These are phyloP conservation scores for Beauveria sp. DNA, from an alignment of 2,329 filamentous ascomycete species.

Conservation along the genomic window DNA sequence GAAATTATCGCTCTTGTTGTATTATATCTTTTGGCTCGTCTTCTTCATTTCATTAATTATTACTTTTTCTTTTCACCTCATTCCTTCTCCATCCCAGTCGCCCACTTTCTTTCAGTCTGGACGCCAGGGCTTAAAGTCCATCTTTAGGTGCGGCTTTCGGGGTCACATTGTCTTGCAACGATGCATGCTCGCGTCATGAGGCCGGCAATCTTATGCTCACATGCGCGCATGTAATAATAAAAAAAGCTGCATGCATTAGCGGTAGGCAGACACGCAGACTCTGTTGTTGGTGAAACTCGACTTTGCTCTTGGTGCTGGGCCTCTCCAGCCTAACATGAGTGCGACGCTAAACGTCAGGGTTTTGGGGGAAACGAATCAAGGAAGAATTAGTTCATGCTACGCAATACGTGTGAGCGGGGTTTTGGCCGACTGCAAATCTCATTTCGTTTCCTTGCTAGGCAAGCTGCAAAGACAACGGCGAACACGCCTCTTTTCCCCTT, in stretches of 20 bases:
- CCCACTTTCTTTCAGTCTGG: not conserved
- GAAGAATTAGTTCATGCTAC: not conserved
- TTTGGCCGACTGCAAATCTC: not conserved
- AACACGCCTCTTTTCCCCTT: too few species aligned
- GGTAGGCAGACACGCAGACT: not conserved
- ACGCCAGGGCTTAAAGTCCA: not conserved
- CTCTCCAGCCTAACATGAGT: not conserved
- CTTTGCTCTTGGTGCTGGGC: not conserved
- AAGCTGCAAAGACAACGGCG: not conserved
- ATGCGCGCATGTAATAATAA: too few species aligned
- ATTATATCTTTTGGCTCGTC: too few species aligned
- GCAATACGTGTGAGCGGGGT: not conserved
- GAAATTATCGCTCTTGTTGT: too few species aligned
- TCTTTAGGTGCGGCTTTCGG: too few species aligned
- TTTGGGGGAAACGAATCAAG: constrained; percentile 1
- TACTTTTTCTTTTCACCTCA: too few species aligned
- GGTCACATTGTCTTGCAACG: not conserved
- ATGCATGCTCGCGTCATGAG: not conserved
- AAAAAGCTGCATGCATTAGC: not conserved
- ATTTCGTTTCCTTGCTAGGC: too few species aligned
- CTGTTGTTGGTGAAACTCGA: not conserved
- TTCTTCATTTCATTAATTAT: too few species aligned
- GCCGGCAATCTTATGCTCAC: not conserved
- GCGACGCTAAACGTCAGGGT: not conserved
- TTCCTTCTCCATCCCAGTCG: too few species aligned